Evolutionary conservation across 805 yeast genomes (phyloP), one percentile per base, ranked within the genome.

Genomic region (Starmerella riodocensis): DNA sequence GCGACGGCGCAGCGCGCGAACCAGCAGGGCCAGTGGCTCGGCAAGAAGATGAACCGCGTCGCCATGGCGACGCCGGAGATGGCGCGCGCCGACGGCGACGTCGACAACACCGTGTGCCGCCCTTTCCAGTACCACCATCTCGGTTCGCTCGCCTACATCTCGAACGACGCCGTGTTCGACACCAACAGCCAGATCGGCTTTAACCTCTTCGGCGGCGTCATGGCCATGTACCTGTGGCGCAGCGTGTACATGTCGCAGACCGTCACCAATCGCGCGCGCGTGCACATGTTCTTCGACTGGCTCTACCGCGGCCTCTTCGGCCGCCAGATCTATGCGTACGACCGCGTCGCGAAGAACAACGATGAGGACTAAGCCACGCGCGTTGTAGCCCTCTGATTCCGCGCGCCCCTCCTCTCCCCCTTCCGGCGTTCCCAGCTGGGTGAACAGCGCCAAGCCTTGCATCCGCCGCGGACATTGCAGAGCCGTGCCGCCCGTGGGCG

Each of bases 201-300:
- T 50, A 64, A 76, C 24, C 67, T 73, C 44, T 72, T 74, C 43
- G 79, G 81, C 43, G 83, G 81, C 2, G 55, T 76, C 36, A 56
- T 74, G 29, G 81, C 81, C n/a, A 72, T 76, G 75, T 76, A 76
- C 54, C 58, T 76, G 39, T 76, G 83, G 83, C 70, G 83, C 62
- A 69, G 77, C 36, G 78, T 73, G 22, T 76, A 76, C 58, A 76
- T 75, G 58, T 71, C 79, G 24, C 78, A 76, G 55, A 69, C 77
- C 37, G 81, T 76, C 29, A 70, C 78, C 43, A 56, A 72, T 51
- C 66, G 81, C 56, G 72, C 77, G 4, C 67, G 82, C 53, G 76
- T 72, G 4, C 62, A 74, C 48, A 57, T 76, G 54, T 70, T 70
- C 60, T 70, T 73, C 69, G 82, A 76, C 54, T 76, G 81, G 81